These are phyloP conservation scores for Testicularia cyperi DNA, from an alignment of 1,284 basidiomycete genomes.

Conservation along the genomic window DNA sequence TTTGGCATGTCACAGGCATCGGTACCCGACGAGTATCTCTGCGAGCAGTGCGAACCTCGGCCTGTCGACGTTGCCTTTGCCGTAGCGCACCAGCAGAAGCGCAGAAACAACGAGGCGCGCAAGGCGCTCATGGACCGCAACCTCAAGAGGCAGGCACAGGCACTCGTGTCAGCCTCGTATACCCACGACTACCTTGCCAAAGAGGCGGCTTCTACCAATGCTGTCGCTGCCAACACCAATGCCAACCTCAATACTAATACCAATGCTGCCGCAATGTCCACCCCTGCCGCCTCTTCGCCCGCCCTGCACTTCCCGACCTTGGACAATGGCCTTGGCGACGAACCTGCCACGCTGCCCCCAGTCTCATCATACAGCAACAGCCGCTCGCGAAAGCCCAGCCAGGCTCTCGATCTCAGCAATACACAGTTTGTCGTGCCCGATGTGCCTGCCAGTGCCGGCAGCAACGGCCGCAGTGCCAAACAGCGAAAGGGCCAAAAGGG, in stretches of 20 bases:
- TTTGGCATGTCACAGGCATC: conserved; percentile 65
- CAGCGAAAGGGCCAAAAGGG: conserved; percentile 31
- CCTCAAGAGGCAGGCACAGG: conserved; percentile 28
- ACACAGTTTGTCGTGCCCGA: conserved; percentile 40
- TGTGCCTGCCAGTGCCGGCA: conserved; percentile 27
- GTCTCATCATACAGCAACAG: conserved; percentile 4
- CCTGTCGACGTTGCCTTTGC: conserved; percentile 54
- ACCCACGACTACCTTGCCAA: conserved; percentile 9
- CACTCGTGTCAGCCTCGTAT: conserved; percentile 15
- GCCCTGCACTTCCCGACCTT: neutral
- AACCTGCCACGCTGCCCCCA: neutral
- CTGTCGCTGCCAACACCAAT: neutral
- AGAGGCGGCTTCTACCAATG: conserved; percentile 3
- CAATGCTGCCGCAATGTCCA: too few species aligned
- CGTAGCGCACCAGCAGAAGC: conserved; percentile 47
- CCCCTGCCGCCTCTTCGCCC: neutral
- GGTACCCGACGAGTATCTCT: conserved; percentile 70
- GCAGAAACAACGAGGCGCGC: conserved; percentile 51
- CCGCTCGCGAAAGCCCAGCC: conserved; percentile 38
- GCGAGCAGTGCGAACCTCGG: conserved; percentile 61
- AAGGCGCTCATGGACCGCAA: conserved; percentile 46
- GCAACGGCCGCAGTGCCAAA: conserved; percentile 7
- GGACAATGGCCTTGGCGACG: neutral
- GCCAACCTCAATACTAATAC: too few species aligned
- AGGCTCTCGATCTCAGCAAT: conserved; percentile 38